These are phyloP conservation scores for Alnus rubra DNA, from an alignment of 306 rosid genomes.

Conservation along the genomic window DNA sequence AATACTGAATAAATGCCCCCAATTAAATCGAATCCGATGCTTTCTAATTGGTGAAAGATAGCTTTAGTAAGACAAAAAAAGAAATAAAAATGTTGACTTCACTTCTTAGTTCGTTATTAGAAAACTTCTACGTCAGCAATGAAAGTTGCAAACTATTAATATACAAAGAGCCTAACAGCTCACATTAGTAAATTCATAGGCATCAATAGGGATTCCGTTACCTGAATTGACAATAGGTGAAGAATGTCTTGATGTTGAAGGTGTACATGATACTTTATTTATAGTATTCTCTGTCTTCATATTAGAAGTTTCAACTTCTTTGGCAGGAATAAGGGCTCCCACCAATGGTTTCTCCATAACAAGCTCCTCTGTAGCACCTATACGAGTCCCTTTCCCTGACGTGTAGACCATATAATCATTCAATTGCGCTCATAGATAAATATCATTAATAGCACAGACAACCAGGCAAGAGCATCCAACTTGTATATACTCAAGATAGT, in stretches of 20 bases:
- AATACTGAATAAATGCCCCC: neutral
- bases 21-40: neutral
- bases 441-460: neutral
- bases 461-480: neutral
- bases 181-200: neutral
- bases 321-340: slow-evolving; percentile 15
- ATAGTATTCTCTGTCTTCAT: slow-evolving; percentile 24
- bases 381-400: slow-evolving; percentile 26
- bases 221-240: slow-evolving; percentile 5
- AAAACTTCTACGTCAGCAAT: neutral
- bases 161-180: neutral
- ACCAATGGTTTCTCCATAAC: neutral
- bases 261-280: neutral
- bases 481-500: neutral
- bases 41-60: neutral
- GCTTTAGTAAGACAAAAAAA: neutral
- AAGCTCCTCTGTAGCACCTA: slow-evolving; percentile 30
- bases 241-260: slow-evolving; percentile 17
- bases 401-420: slow-evolving; percentile 6
- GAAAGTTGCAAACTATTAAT: neutral
- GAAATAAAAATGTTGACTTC: neutral
- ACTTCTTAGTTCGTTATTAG: neutral
- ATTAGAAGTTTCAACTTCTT: slow-evolving; percentile 25
- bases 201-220: neutral
- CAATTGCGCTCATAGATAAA: neutral